Evolutionary conservation across 1,284 basidiomycete genomes (phyloP).

Genomic region (Ganoderma sinense): DNA sequence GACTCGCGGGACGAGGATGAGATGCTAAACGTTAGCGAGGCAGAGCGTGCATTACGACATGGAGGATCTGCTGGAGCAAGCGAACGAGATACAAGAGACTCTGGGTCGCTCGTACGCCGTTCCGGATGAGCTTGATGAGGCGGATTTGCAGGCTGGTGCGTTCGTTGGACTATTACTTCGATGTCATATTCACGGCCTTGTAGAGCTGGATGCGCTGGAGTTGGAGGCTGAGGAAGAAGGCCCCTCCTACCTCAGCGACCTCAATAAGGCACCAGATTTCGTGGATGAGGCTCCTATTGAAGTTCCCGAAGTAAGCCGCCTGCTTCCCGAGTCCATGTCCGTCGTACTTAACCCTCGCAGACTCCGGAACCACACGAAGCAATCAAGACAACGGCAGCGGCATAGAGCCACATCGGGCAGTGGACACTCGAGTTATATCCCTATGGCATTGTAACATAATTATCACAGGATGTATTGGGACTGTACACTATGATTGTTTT

Average conservation of each 20-base stretch:
- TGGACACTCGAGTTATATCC: conserved; percentile 8
- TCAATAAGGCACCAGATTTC: conserved; percentile 90
- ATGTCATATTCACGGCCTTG: conserved; percentile 11
- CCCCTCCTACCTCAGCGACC: conserved; percentile 84
- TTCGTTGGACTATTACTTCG: conserved; percentile 14
- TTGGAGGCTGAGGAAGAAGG: conserved; percentile 91
- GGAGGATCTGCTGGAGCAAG: conserved; percentile 97
- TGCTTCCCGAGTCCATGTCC: background rate
- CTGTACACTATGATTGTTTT: conserved; percentile 23
- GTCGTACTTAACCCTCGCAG: background rate
- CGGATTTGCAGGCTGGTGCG: conserved; percentile 94
- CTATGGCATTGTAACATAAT: conserved; percentile 20
- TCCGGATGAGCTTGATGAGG: conserved; percentile 98
- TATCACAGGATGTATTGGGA: conserved; percentile 11
- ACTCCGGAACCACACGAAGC: conserved; percentile 39
- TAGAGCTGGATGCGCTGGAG: conserved; percentile 90
- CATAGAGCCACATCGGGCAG: conserved; percentile 21
- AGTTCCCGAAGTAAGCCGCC: conserved; percentile 55
- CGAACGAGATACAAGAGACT: conserved; percentile 97
- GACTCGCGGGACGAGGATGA: background rate
- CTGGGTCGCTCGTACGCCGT: conserved; percentile 95
- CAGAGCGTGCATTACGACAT: conserved; percentile 96
- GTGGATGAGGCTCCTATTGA: conserved; percentile 87
- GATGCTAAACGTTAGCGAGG: background rate
- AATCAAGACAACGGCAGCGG: conserved; percentile 38